These are phyloP conservation scores for Fusarium camptoceras DNA, from an alignment of 2,329 filamentous ascomycete genomes.

Conservation along the genomic window DNA sequence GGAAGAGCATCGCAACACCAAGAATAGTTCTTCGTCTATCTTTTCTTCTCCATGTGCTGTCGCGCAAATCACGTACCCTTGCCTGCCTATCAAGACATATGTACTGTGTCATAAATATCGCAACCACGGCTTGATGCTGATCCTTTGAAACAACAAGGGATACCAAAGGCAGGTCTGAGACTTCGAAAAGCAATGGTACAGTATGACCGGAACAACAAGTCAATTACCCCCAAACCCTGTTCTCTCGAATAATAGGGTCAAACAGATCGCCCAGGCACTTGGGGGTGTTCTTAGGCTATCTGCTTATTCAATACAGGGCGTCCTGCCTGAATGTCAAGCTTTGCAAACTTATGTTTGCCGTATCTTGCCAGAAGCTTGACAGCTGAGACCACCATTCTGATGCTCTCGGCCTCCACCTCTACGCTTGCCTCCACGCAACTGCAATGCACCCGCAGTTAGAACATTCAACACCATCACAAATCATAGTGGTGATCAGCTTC, in stretches of 20 bases:
- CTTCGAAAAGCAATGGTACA: constrained; percentile 6
- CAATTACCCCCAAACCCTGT: constrained; percentile 13
- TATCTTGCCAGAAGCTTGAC: constrained; percentile 11
- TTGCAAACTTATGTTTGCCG: not conserved
- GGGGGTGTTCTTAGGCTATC: constrained; percentile 5
- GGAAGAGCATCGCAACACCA: constrained; percentile 31
- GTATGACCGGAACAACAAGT: not conserved
- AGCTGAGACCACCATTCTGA: constrained; percentile 1
- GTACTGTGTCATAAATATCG: not conserved
- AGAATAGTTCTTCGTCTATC: constrained; percentile 4
- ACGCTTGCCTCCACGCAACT: constrained; percentile 17
- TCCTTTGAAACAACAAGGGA: not conserved
- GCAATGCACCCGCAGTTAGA: constrained; percentile 20
- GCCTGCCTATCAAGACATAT: not conserved
- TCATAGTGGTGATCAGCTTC: constrained; percentile 37
- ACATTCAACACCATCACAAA: constrained; percentile 36
- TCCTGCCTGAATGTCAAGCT: constrained; percentile 6
- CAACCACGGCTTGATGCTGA: not conserved
- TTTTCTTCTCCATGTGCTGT: not conserved
- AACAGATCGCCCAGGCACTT: constrained; percentile 9
- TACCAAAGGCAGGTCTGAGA: constrained; percentile 1
- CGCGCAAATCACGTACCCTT: not conserved
- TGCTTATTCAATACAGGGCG: constrained; percentile 4
- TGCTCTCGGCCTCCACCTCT: constrained; percentile 9
- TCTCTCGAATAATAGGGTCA: not conserved